A percentile compares a stretch with the other conserved stretches of the same genome.
Evolutionary conservation across 441 rosid genomes (phyloP).

Genomic region (Adansonia rubrostipa): DNA sequence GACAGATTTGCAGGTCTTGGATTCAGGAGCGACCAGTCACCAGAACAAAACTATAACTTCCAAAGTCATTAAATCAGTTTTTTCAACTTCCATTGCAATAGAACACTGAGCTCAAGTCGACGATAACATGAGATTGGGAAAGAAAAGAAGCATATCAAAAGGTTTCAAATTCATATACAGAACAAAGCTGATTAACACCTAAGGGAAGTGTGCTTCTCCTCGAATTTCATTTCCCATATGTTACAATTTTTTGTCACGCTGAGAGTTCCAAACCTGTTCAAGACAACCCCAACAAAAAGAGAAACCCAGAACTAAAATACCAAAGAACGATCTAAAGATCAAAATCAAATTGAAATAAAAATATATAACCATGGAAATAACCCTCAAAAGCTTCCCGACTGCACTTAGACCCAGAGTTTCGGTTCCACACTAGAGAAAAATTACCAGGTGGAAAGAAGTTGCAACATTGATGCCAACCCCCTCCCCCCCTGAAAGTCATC

Average conservation of each 20-base stretch:
- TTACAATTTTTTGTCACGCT: conserved; percentile 36
- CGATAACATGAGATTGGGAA: background rate
- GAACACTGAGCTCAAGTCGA: background rate
- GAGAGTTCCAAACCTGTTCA: conserved; percentile 26
- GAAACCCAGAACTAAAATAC: conserved; percentile 18
- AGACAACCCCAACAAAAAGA: conserved; percentile 26
- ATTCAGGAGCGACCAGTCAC: background rate
- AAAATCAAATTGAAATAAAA: conserved; percentile 6
- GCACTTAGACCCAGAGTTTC: background rate
- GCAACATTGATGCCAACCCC: conserved; percentile 1
- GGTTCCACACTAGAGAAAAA: conserved; percentile 46
- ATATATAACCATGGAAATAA: background rate
- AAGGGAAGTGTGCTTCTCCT: conserved; percentile 18
- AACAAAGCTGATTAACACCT: conserved; percentile 23
- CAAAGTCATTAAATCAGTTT: background rate
- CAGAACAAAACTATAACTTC: conserved; percentile 2
- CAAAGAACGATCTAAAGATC: conserved; percentile 23
- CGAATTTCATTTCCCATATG: conserved; percentile 30
- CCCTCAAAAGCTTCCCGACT: background rate
- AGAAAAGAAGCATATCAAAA: background rate
- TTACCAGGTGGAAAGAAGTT: conserved; percentile 42
- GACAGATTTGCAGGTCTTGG: conserved; percentile 18
- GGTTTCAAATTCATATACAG: conserved; percentile 28
- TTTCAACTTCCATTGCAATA: background rate
- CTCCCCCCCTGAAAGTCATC: conserved; percentile 10